Evolutionary conservation across 768 basidiomycete genomes (phyloP).

Genomic region (Boletus edulis): DNA sequence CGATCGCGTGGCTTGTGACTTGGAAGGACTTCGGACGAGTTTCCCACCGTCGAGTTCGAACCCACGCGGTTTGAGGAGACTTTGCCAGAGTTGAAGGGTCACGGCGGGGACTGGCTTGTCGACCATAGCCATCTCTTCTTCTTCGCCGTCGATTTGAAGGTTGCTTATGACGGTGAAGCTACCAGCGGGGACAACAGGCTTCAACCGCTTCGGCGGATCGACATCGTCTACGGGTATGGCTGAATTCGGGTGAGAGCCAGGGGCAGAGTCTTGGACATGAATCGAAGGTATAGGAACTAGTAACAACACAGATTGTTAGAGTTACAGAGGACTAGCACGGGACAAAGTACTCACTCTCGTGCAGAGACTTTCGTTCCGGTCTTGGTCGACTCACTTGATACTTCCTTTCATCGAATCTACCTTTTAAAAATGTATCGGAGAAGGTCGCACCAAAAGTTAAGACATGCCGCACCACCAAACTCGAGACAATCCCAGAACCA

Average conservation of each 20-base stretch:
- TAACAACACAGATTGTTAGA: neutral
- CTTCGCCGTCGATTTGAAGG: constrained; percentile 26
- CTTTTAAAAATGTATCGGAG: constrained; percentile 29
- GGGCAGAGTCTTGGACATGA: constrained; percentile 14
- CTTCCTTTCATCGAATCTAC: constrained; percentile 59
- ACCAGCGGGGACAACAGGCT: constrained; percentile 8
- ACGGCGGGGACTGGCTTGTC: constrained; percentile 58
- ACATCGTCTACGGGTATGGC: constrained; percentile 7
- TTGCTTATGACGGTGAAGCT: constrained; percentile 22
- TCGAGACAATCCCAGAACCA: constrained; percentile 95
- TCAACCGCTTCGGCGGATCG: constrained; percentile 22
- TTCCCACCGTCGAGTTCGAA: constrained; percentile 57
- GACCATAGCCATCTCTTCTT: constrained; percentile 58
- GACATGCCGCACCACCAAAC: constrained; percentile 51
- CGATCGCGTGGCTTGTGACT: constrained; percentile 32
- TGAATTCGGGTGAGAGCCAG: constrained; percentile 13
- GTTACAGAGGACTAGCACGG: neutral
- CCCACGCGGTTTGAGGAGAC: constrained; percentile 64
- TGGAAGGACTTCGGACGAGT: constrained; percentile 61
- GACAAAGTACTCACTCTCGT: constrained; percentile 17
- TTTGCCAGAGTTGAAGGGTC: constrained; percentile 68
- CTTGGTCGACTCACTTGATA: constrained; percentile 62
- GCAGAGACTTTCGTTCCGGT: constrained; percentile 48
- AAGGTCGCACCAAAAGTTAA: neutral
- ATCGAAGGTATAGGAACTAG: constrained; percentile 12